Percentiles rank a stretch among this genome's conserved stretches.
Conservation (phyloP, 108 stramenopile genomes). For the Nitzschia putrida region DNA sequence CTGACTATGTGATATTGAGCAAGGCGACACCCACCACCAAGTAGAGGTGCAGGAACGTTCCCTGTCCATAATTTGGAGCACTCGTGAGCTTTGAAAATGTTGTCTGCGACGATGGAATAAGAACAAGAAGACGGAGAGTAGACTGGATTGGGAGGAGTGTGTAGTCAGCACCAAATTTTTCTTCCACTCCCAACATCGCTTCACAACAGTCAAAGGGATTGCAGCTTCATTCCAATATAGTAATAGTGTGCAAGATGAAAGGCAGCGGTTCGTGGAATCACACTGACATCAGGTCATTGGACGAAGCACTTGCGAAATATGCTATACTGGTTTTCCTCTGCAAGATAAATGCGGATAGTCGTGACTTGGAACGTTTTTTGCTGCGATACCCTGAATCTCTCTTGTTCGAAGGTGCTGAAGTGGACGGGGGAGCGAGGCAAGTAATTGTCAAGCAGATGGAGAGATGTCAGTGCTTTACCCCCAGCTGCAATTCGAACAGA, state of each 20-base stretch:
- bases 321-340: slow-evolving; percentile 25
- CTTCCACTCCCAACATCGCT: no score
- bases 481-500: slow-evolving; percentile 21
- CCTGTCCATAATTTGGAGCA: not conserved
- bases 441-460: slow-evolving; percentile 12
- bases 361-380: slow-evolving; percentile 22
- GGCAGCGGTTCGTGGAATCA: no score
- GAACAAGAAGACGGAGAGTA: no score
- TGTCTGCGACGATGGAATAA: no score
- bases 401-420: slow-evolving; percentile 30
- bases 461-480: slow-evolving; percentile 11
- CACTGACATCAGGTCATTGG: not conserved
- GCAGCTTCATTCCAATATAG: no score
- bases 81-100: no score
- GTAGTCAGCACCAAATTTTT: no score
- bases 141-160: no score
- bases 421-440: slow-evolving; percentile 2
- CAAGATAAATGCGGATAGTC: slow-evolving; percentile 26
- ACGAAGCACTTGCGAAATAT: slow-evolving; percentile 22
- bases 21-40: slow-evolving; percentile 1
- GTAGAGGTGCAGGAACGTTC: not conserved
- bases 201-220: no score
- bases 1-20: slow-evolving; percentile 81
- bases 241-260: no score
- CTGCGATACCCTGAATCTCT: slow-evolving; percentile 23